These are phyloP conservation scores for Cryphonectria radicalis DNA, from an alignment of 2,329 filamentous ascomycete species.

Conservation along the genomic window DNA sequence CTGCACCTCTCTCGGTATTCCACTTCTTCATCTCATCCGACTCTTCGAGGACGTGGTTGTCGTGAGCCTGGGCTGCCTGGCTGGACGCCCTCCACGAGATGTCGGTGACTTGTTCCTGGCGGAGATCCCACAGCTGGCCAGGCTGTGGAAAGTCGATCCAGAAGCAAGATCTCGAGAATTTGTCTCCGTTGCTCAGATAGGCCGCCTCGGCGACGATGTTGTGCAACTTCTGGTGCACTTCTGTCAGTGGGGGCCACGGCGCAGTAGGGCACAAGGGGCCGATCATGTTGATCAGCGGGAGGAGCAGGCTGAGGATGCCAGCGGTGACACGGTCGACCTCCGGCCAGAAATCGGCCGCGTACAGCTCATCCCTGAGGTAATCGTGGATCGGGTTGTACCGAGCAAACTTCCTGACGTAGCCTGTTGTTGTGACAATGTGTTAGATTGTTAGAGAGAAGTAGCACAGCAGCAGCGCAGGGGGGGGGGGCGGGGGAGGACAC, in stretches of 20 bases:
- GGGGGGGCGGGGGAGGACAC: background rate
- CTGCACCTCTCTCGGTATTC: background rate
- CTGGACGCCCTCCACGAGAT: conserved; percentile 33
- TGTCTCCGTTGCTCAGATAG: conserved; percentile 39
- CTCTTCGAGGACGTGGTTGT: conserved; percentile 17
- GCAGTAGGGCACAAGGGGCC: conserved; percentile 29
- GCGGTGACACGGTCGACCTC: conserved; percentile 38
- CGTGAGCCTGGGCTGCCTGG: conserved; percentile 11
- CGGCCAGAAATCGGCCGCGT: conserved; percentile 44
- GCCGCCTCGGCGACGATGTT: conserved; percentile 39
- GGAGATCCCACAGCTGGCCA: conserved; percentile 35
- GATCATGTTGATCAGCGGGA: conserved; percentile 42
- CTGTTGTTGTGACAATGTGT: conserved; percentile 1
- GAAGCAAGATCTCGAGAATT: conserved; percentile 39
- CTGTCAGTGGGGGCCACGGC: conserved; percentile 29
- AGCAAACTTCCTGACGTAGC: conserved; percentile 19
- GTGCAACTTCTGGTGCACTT: conserved; percentile 40
- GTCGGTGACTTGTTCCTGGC: conserved; percentile 34
- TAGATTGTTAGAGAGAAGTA: background rate
- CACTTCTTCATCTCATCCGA: conserved; percentile 18
- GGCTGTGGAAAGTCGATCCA: conserved; percentile 36
- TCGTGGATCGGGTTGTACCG: conserved; percentile 31
- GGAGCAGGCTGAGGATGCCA: conserved; percentile 36
- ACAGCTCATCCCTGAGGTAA: conserved; percentile 22
- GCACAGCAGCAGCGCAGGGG: background rate